A percentile compares a stretch with the other conserved stretches of the same genome.
Evolutionary conservation across 352 stramenopile species (phyloP).

Genomic region (Phytophthora pisi): DNA sequence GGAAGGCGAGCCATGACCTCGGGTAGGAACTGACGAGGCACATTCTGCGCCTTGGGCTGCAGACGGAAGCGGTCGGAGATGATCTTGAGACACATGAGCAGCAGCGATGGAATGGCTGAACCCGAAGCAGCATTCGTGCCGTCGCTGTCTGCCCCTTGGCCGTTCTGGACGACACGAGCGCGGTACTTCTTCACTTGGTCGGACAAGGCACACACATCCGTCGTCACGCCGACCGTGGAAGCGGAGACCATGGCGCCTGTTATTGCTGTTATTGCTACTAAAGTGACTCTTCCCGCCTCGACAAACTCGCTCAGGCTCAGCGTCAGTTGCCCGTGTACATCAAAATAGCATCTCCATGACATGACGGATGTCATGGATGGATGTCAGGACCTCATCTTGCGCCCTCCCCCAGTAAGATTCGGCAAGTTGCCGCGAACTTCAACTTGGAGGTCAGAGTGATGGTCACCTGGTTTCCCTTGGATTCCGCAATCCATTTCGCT

Average conservation of each 20-base stretch:
- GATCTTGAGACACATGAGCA: constrained; percentile 80
- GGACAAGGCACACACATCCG: constrained; percentile 68
- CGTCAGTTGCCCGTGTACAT: background rate
- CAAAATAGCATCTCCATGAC: constrained; percentile 12
- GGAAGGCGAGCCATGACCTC: constrained; percentile 83
- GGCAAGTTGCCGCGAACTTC: constrained; percentile 23
- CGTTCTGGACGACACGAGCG: constrained; percentile 54
- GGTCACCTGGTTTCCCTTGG: constrained; percentile 34
- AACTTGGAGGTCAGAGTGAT: constrained; percentile 39
- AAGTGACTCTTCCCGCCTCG: constrained; percentile 24
- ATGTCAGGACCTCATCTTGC: too few relatives aligned
- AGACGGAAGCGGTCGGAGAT: constrained; percentile 78
- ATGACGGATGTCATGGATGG: too few relatives aligned
- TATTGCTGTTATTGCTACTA: background rate
- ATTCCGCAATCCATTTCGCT: constrained; percentile 27
- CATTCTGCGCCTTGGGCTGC: constrained; percentile 69
- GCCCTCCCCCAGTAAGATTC: too few relatives aligned
- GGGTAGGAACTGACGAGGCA: constrained; percentile 81
- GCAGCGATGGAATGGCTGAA: constrained; percentile 51
- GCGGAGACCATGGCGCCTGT: constrained; percentile 51
- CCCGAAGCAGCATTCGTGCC: constrained; percentile 10
- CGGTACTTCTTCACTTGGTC: constrained; percentile 87
- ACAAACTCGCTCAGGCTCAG: background rate
- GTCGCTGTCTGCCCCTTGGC: constrained; percentile 32
- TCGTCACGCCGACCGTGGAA: constrained; percentile 69